Conservation (phyloP, 176 grass and related monocot species). For the Triticum aestivum region DNA sequence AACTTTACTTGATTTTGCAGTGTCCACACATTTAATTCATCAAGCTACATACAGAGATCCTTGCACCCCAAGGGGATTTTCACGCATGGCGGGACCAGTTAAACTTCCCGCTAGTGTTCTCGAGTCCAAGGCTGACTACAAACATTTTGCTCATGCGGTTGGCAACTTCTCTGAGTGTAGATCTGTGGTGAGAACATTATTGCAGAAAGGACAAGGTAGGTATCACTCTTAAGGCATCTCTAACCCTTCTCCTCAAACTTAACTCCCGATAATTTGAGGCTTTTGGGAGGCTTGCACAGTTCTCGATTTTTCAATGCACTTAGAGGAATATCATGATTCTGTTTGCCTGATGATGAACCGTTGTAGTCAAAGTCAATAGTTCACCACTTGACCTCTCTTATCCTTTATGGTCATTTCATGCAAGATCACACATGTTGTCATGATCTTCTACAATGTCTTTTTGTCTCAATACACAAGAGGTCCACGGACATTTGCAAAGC, state of each 20-base stretch:
- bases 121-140: slow-evolving; percentile 40
- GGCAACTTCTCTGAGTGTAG: slow-evolving; percentile 90
- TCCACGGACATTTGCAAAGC: neutral
- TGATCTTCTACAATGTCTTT: neutral
- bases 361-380: too few relatives aligned
- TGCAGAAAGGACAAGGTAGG: slow-evolving; percentile 89
- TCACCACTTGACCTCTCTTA: too few relatives aligned
- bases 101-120: slow-evolving; percentile 55
- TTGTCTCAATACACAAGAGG: neutral
- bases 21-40: slow-evolving; percentile 53
- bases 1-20: slow-evolving; percentile 40
- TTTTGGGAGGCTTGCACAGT: too few relatives aligned
- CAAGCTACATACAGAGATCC: slow-evolving; percentile 75
- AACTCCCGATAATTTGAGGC: too few relatives aligned
- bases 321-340: neutral
- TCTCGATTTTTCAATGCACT: too few relatives aligned
- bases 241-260: too few relatives aligned
- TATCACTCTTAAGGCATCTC: neutral
- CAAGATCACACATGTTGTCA: too few relatives aligned
- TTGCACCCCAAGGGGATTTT: slow-evolving; percentile 78
- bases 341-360: neutral
- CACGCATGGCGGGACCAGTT: slow-evolving; percentile 14
- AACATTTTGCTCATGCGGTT: slow-evolving; percentile 40
- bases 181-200: slow-evolving; percentile 51
- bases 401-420: too few relatives aligned